These are phyloP conservation scores for Sedum album DNA, from an alignment of 164 flowering plant genomes.

Conservation along the genomic window DNA sequence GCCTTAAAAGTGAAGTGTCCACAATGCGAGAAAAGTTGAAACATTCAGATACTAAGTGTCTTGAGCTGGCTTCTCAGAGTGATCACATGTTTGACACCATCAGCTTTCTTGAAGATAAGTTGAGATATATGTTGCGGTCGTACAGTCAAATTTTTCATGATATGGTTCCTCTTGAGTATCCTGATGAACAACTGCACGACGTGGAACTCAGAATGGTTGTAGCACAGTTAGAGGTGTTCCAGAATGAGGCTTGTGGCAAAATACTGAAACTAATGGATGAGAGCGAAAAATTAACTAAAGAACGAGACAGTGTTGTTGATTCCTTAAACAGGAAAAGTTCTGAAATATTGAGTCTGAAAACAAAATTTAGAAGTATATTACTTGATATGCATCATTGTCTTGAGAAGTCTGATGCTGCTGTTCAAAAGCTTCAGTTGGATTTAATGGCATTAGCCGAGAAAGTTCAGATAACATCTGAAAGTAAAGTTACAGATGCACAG, in stretches of 20 bases:
- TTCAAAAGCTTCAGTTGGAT: slow-evolving; percentile 49
- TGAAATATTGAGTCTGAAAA: slow-evolving; percentile 33
- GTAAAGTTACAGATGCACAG: slow-evolving; percentile 36
- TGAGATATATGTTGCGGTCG: slow-evolving; percentile 32
- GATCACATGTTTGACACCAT: slow-evolving; percentile 37
- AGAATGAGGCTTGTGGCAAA: slow-evolving; percentile 26
- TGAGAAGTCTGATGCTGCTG: slow-evolving; percentile 28
- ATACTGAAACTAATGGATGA: slow-evolving; percentile 37
- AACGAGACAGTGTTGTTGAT: slow-evolving; percentile 30
- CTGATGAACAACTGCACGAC: slow-evolving; percentile 20
- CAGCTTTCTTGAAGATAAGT: slow-evolving; percentile 30
- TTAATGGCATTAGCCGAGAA: slow-evolving; percentile 40
- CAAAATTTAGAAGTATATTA: slow-evolving; percentile 35
- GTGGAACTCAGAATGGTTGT: slow-evolving; percentile 21
- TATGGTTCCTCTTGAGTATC: slow-evolving; percentile 13
- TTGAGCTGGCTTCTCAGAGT: slow-evolving; percentile 25
- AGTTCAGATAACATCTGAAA: slow-evolving; percentile 33
- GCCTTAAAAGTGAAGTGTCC: slow-evolving; percentile 32
- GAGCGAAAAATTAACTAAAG: slow-evolving; percentile 29
- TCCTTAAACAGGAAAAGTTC: slow-evolving; percentile 32
- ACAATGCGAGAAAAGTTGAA: slow-evolving; percentile 44
- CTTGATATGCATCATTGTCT: slow-evolving; percentile 30
- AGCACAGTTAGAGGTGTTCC: slow-evolving; percentile 44
- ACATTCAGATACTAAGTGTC: slow-evolving; percentile 26
- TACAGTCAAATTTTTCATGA: slow-evolving; percentile 20